These are phyloP conservation scores for Daucus carota DNA, from an alignment of 129 eudicot genomes.

Conservation along the genomic window DNA sequence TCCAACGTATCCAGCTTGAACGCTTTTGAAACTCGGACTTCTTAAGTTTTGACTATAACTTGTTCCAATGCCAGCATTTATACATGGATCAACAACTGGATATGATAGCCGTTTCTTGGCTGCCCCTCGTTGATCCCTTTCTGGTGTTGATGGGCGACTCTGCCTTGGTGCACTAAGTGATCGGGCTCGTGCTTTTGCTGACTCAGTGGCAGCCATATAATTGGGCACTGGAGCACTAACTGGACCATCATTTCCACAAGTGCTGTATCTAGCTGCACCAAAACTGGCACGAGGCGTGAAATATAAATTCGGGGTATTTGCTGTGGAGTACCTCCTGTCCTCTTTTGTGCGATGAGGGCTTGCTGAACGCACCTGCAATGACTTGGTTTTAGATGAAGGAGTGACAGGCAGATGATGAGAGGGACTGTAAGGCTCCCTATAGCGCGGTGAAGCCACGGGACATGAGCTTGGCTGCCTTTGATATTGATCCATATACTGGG, in stretches of 20 bases:
- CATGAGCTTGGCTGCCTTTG: constrained; percentile 30
- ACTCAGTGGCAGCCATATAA: constrained; percentile 89
- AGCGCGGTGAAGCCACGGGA: constrained; percentile 32
- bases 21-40: constrained; percentile 91
- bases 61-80: background rate
- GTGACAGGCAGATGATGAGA: constrained; percentile 42
- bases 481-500: constrained; percentile 13
- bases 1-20: constrained; percentile 65
- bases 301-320: constrained; percentile 61
- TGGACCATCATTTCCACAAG: constrained; percentile 31
- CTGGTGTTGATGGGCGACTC: constrained; percentile 61
- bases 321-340: constrained; percentile 55
- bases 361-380: constrained; percentile 53
- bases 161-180: constrained; percentile 85
- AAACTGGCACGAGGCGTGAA: constrained; percentile 32
- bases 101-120: constrained; percentile 68
- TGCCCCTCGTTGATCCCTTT: constrained; percentile 47
- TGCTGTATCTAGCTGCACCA: constrained; percentile 31
- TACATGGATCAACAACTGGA: constrained; percentile 40
- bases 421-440: constrained; percentile 34
- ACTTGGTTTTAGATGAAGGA: constrained; percentile 37
- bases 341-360: constrained; percentile 59
- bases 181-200: constrained; percentile 66
- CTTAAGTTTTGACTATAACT: constrained; percentile 37
- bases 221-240: constrained; percentile 34